phyloP scores from a whole-genome alignment of 2,329 filamentous ascomycete genomes.

The Ophiostoma ulmi region DNA sequence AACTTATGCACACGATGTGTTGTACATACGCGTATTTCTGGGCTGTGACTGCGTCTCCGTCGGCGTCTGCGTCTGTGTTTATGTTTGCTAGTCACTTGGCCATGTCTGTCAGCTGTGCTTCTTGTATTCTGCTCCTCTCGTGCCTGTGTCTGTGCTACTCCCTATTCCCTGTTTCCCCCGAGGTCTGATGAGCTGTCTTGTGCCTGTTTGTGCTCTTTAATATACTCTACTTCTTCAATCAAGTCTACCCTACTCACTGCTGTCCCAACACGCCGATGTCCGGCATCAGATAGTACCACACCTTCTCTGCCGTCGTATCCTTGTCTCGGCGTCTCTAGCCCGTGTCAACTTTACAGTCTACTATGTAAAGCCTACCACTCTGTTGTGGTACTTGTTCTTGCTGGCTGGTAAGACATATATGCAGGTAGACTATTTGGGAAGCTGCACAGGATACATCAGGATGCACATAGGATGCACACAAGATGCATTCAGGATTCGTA shows the following conservation, averaged over 20 bases:
- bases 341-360: neutral
- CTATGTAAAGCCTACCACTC: neutral
- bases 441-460: neutral
- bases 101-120: neutral
- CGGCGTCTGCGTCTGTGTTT: no score
- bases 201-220: neutral
- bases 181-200: neutral
- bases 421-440: neutral
- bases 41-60: neutral
- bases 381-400: no score
- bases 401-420: neutral
- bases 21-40: neutral
- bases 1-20: neutral
- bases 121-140: neutral
- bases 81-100: no score
- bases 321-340: neutral
- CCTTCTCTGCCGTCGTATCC: neutral
- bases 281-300: slow-evolving; percentile 1
- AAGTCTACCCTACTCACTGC: neutral
- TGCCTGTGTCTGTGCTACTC: neutral
- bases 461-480: no score
- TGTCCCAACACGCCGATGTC: slow-evolving; percentile 6
- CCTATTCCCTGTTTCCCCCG: neutral
- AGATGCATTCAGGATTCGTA: neutral
- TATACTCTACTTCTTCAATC: no score